These are phyloP conservation scores for Lichtheimia ramosa DNA, from an alignment of 371 early-diverging fungal species.

Conservation along the genomic window DNA sequence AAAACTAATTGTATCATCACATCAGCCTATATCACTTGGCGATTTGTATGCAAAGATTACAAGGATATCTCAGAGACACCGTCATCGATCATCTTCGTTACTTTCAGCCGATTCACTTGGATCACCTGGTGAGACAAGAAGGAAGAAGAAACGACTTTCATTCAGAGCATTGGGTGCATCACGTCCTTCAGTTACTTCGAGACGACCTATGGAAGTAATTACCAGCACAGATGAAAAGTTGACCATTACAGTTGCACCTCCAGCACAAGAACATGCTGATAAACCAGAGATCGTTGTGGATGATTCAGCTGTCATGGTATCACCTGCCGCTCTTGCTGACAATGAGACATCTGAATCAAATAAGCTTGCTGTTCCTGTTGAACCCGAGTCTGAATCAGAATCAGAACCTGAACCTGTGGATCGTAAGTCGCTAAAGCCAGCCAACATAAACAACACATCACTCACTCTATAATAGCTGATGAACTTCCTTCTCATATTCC, in stretches of 20 bases:
- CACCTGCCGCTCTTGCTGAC: too few relatives aligned
- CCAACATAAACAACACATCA: too few relatives aligned
- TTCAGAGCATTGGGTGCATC: slow-evolving; percentile 7
- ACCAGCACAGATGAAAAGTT: background rate
- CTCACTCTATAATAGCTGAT: slow-evolving; percentile 14
- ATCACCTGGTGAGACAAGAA: background rate
- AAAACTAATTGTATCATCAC: background rate
- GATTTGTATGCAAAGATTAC: slow-evolving; percentile 21
- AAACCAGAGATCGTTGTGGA: background rate
- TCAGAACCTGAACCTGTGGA: slow-evolving; percentile 11
- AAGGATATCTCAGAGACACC: slow-evolving; percentile 13
- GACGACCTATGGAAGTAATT: background rate
- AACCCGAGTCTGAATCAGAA: too few relatives aligned
- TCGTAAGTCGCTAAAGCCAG: slow-evolving; percentile 18
- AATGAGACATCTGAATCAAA: background rate
- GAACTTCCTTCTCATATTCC: slow-evolving; percentile 33
- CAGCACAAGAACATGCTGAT: background rate
- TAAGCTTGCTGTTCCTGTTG: slow-evolving; percentile 1
- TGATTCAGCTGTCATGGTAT: background rate
- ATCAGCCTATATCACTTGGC: slow-evolving; percentile 19
- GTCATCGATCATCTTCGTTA: slow-evolving; percentile 4
- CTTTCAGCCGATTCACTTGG: background rate
- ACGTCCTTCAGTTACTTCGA: background rate
- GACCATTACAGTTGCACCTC: background rate
- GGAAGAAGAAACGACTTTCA: slow-evolving; percentile 10